These are phyloP conservation scores for Colletotrichum salicis DNA, from an alignment of 2,329 filamentous ascomycete genomes.

Conservation along the genomic window DNA sequence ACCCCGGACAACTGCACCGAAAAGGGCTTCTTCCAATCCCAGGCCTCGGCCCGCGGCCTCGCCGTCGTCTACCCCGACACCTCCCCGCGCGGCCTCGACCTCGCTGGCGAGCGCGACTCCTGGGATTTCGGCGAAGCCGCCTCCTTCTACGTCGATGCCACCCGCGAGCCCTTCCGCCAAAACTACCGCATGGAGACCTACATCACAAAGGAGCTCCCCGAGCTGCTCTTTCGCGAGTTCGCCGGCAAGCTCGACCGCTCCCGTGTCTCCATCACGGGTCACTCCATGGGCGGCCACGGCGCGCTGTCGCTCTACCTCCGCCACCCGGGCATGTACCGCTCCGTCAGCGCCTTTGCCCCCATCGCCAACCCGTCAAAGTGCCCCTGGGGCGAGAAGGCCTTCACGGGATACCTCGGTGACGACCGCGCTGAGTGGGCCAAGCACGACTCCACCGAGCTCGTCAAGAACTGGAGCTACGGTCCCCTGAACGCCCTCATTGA, in stretches of 20 bases:
- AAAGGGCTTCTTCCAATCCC: conserved; percentile 90
- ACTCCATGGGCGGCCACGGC: conserved; percentile 98
- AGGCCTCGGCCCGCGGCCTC: conserved; percentile 82
- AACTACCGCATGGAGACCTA: conserved; percentile 97
- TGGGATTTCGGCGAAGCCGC: conserved; percentile 95
- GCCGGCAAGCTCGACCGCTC: conserved; percentile 72
- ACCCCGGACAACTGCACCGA: conserved; percentile 87
- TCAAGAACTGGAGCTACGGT: conserved; percentile 75
- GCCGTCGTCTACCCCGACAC: conserved; percentile 97
- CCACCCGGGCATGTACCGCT: conserved; percentile 90
- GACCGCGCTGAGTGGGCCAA: conserved; percentile 82
- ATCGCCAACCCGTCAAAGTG: conserved; percentile 87
- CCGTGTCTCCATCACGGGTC: conserved; percentile 86
- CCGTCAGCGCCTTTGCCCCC: conserved; percentile 89
- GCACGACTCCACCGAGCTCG: conserved; percentile 91
- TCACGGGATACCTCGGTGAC: conserved; percentile 86
- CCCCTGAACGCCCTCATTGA: conserved; percentile 85
- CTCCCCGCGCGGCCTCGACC: conserved; percentile 83
- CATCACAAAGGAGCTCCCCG: conserved; percentile 87
- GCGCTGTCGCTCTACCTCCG: conserved; percentile 92
- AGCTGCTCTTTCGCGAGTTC: conserved; percentile 77
- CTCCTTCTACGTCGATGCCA: conserved; percentile 94
- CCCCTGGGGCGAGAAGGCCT: conserved; percentile 97
- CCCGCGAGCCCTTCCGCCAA: conserved; percentile 74
- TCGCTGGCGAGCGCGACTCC: conserved; percentile 84